Conservation (phyloP, 495 filamentous ascomycete species). For the Staphylotrichum longicolle region DNA sequence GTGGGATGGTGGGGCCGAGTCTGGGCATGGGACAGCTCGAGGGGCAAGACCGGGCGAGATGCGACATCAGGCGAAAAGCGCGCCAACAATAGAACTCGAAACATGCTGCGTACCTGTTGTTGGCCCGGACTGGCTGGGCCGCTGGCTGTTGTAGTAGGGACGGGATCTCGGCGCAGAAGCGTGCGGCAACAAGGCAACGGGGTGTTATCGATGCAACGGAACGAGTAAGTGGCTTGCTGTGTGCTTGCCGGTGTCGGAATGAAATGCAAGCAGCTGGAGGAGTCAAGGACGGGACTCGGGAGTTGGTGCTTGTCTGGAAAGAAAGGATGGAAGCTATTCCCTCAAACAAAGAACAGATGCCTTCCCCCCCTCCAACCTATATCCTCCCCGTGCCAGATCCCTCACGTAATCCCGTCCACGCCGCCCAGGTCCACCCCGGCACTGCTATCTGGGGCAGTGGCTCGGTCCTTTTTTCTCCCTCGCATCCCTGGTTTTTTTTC, state of each 20-base stretch:
- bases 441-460: neutral
- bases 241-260: no score
- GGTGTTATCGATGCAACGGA: no score
- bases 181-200: no score
- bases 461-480: slow-evolving; percentile 12
- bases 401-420: slow-evolving; percentile 4
- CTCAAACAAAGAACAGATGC: no score
- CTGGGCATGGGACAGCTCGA: neutral
- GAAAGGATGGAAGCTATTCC: no score
- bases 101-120: neutral
- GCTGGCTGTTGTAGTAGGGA: neutral
- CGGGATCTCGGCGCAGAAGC: no score
- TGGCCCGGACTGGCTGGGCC: neutral
- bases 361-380: neutral
- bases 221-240: no score
- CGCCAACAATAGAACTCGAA: slow-evolving; percentile 8
- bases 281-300: no score
- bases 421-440: neutral
- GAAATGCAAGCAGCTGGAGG: no score
- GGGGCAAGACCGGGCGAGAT: neutral
- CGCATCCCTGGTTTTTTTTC: slow-evolving; percentile 10
- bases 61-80: slow-evolving; percentile 3
- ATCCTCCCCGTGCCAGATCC: neutral
- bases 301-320: no score
- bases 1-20: neutral